Evolutionary conservation across 495 filamentous ascomycete genomes (phyloP), one percentile per base, ranked within the genome.

Genomic region (Daldinia caldariorum): DNA sequence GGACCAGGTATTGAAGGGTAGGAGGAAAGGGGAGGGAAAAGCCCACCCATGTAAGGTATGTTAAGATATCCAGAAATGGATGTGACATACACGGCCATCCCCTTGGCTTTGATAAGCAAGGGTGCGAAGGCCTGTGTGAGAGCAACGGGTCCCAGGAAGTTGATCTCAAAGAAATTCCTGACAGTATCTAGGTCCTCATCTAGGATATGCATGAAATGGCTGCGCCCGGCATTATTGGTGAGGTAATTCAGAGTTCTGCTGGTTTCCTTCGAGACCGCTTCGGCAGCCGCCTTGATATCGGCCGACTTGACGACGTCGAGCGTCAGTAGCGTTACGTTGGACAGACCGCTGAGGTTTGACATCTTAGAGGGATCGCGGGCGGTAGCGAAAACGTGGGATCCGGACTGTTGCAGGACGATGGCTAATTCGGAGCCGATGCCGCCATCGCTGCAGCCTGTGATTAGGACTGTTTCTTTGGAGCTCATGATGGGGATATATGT

Each of bases 401-500:
- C 34, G 34, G 34, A 35, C 34, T 35, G 34, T 51, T 51, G 47
- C n/a, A 51, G 22, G 10, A 51, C 20, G 18, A 51, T 20, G 18
- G 47, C 47, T 8, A 51, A 22, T 20, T 16, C 47, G 8, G 47
- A 51, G 47, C 47, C 47, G 12, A 51, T 51, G 18, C 47, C 47
- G 22, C 22, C 47, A 51, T 51, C 22, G 47, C 47, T 51, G 47
- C 47, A 51, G 18, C 47, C 47, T 51, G 47, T 51, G 22, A 51
- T 51, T 4, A 51, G 47, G 47, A 51, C 47, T 1, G 47, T 51
- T 29, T 51, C 47, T 51, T 12, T 29, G 18, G 47, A 51, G 47
- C 16, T 10, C 47, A 51, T 51, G 34, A 35, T 10, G 34, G 34
- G 9, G 6, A 10, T 35, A 10, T 35, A 10, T 35, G 34, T 10